Base-by-base conservation (phyloP, 306 rosid species). In the Lablab purpureus region DNA sequence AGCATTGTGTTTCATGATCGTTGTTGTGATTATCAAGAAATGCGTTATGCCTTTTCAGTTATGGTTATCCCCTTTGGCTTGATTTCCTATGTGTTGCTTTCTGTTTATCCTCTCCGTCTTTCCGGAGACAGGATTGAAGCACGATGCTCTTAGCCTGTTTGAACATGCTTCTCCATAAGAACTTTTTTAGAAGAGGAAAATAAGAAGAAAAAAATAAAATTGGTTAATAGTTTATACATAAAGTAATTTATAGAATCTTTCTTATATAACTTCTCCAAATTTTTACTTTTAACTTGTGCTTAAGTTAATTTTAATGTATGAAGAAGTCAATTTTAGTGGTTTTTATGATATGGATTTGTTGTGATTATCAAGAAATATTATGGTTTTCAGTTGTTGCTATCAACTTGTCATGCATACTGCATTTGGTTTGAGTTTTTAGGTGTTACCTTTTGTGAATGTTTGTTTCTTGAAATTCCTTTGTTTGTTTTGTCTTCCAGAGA, bases 401-500 rank as follows among this genome's bases (percentile, higher is more conserved):
- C n/a, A n/a, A n/a, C n/a, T 40, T 76, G 21, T 17, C 59, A 11
- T 64, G 47, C 51, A 11, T 64, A 55, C 22, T 46, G 52, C 52
- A 21, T 55, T 64, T 75, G 74, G 40, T 79, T 75, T 71, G 49
- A 62, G 77, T 56, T 50, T 66, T 22, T 76, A 73, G 60, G 79
- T 66, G 74, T 75, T 60, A 10, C 10, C 56, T 51, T 60, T 60
- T 21, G 47, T 59, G 15, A 62, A 54, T 45, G 63, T n/a, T 58
- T 54, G 59, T 47, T 80, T 80, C 71, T 65, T 47, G 50, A 68
- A 52, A 65, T 32, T 47, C 25, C 71, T 72, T 73, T 82, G 37
- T 9, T 37, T 32, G 7, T 34, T 85, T 54, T 66, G 32, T 82
- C 84, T 89, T 87, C 79, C 94, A 95, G 98, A 92, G 87, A 92